phyloP scores from a whole-genome alignment of 2,329 filamentous ascomycete genomes.

The Ophiostoma triangulosporum region DNA sequence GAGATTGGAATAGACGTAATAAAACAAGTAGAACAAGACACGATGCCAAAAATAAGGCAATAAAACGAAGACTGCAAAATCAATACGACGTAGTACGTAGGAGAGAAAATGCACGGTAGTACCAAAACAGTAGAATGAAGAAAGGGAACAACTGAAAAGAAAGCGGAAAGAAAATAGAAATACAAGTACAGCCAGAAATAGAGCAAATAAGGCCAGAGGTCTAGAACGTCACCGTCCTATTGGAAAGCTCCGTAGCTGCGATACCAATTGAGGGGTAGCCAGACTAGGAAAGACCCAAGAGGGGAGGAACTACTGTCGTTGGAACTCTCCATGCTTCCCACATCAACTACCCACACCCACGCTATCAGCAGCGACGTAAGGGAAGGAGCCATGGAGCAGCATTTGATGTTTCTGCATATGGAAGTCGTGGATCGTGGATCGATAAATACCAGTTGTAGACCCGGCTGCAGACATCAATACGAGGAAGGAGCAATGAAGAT shows the following conservation, averaged over 20 bases:
- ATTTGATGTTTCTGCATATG: no score
- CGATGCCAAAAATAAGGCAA: neutral
- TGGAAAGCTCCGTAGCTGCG: slow-evolving; percentile 7
- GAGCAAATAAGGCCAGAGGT: slow-evolving; percentile 5
- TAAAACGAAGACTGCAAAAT: neutral
- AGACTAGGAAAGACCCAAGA: slow-evolving; percentile 6
- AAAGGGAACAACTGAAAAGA: neutral
- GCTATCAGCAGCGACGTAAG: neutral
- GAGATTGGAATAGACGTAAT: neutral
- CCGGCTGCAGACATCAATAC: neutral
- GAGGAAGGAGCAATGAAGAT: neutral
- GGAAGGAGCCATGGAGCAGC: neutral
- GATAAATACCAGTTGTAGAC: neutral
- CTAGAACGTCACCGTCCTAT: slow-evolving; percentile 10
- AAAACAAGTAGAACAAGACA: neutral
- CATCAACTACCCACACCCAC: slow-evolving; percentile 9
- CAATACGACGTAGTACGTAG: no score
- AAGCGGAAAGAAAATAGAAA: slow-evolving; percentile 4
- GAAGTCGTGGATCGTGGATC: no score
- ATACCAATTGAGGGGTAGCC: slow-evolving; percentile 12
- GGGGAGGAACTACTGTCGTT: slow-evolving; percentile 7
- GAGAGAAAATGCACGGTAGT: neutral
- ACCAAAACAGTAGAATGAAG: neutral
- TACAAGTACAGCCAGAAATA: slow-evolving; percentile 6
- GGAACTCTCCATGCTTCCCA: no score